Base-by-base conservation (phyloP, 805 yeast species). In the Kodamaea laetipori region DNA sequence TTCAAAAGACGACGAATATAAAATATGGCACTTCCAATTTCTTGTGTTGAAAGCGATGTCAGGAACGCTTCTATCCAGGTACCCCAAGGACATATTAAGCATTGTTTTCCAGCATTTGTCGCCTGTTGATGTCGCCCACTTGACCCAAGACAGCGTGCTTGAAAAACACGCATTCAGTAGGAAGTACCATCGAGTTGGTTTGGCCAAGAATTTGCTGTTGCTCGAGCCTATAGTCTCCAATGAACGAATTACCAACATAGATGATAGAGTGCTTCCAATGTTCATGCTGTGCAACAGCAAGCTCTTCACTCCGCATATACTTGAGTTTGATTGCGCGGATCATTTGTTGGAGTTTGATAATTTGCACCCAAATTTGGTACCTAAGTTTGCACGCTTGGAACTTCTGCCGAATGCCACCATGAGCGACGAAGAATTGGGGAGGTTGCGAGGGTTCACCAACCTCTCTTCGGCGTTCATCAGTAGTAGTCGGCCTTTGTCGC, bases 271-370 rank as follows among this genome's bases (percentile, higher is more conserved):
- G 6, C 27, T 34, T 6, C 27, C 27, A 3, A 18, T 15, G 27
- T 34, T 34, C 17, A 34, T 34, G 37, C 13, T 6, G 10, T 13
- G 34, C 19, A 30, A 30, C 34, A 13, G 9, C 11, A 30, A 30
- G 17, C 34, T 30, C 4, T 30, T 30, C 19, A 10, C 11, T 3
- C 34, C 34, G 4, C 34, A 30, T 4, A 17, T 24, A 6, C 11
- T 34, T 4, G 37, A 34, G 16, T 34, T 34, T 11, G 37, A 11
- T 5, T 4, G 17, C 9, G 26, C 27, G 3, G 3, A 5, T 4
- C 24, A 34, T 6, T 34, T 34, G 25, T 7, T 34, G 6, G 37
- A 34, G 27, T 21, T 34, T n/a, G 37, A 34, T 12, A 12, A n/a
- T 16, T 34, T 34, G 37, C 27, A 34, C 27, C 27, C 37, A 15